These are phyloP conservation scores for Yamadazyma atmosphaerica DNA, from an alignment of 1,139 yeast species.

Conservation along the genomic window DNA sequence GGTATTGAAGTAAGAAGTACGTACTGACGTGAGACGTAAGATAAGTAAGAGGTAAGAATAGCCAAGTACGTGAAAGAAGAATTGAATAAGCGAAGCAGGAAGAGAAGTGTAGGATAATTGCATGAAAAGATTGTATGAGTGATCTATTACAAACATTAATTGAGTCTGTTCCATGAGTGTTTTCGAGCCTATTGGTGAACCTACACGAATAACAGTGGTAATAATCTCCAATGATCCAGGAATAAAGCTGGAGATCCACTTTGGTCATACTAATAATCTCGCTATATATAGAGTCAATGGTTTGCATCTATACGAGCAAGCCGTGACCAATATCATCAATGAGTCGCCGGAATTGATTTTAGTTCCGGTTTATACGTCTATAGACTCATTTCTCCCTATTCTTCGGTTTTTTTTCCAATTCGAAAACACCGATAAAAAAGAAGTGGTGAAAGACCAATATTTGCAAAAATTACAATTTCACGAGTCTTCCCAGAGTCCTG, in stretches of 20 bases:
- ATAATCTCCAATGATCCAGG: neutral
- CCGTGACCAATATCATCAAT: neutral
- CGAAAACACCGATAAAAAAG: neutral
- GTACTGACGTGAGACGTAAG: too few species aligned
- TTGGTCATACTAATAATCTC: neutral
- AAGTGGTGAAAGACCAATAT: neutral
- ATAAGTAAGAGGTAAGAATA: too few species aligned
- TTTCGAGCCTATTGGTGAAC: neutral
- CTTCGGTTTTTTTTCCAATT: conserved; percentile 1
- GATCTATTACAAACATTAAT: neutral
- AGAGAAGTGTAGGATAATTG: too few species aligned
- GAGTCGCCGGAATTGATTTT: neutral
- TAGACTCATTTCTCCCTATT: neutral
- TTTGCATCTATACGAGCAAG: neutral
- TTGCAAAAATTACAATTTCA: neutral
- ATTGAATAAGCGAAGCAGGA: too few species aligned
- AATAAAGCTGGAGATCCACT: neutral
- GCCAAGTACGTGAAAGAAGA: too few species aligned
- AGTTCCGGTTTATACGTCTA: neutral
- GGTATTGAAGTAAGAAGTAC: too few species aligned
- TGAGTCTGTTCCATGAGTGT: neutral
- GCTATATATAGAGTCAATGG: conserved; percentile 3
- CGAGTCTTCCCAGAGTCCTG: neutral
- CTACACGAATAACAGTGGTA: neutral
- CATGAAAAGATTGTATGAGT: too few species aligned